Conservation (phyloP, 805 yeast genomes). For the Myxozyma monticola region DNA sequence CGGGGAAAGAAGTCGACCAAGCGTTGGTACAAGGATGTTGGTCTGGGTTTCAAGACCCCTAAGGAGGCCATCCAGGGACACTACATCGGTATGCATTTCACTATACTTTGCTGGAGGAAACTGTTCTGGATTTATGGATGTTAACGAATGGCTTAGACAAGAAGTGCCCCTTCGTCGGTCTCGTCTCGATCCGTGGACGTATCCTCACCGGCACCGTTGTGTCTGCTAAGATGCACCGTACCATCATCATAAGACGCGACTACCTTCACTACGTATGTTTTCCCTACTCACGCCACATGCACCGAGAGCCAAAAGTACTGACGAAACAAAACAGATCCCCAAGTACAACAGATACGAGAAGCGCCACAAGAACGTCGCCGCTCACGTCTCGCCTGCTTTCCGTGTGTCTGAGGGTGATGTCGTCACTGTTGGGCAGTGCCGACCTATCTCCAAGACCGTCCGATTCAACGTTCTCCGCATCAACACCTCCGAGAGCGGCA, state of each 20-base stretch:
- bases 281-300: neutral
- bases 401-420: constrained; percentile 98
- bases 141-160: constrained; percentile 47
- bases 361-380: constrained; percentile 99
- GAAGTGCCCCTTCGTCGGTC: constrained; percentile 99
- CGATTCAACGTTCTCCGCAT: constrained; percentile 99
- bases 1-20: constrained; percentile 98
- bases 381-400: constrained; percentile 99
- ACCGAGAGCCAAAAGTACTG: neutral
- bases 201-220: constrained; percentile 99
- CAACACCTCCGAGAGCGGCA: constrained; percentile 75
- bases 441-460: constrained; percentile 99
- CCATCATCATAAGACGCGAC: constrained; percentile 99
- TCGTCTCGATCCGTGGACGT: constrained; percentile 98
- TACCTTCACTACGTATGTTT: constrained; percentile 81
- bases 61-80: constrained; percentile 96
- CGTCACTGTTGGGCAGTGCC: constrained; percentile 99
- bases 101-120: neutral
- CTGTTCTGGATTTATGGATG: neutral
- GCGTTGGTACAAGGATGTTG: constrained; percentile 99
- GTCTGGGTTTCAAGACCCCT: constrained; percentile 99
- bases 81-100: constrained; percentile 64
- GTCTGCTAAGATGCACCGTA: constrained; percentile 99
- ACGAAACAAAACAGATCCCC: constrained; percentile 59
- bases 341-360: constrained; percentile 99